Percentiles rank a stretch among this genome's conserved stretches.
Conservation (phyloP, 2,329 filamentous ascomycete genomes). For the Chalaropsis thielavioides region DNA sequence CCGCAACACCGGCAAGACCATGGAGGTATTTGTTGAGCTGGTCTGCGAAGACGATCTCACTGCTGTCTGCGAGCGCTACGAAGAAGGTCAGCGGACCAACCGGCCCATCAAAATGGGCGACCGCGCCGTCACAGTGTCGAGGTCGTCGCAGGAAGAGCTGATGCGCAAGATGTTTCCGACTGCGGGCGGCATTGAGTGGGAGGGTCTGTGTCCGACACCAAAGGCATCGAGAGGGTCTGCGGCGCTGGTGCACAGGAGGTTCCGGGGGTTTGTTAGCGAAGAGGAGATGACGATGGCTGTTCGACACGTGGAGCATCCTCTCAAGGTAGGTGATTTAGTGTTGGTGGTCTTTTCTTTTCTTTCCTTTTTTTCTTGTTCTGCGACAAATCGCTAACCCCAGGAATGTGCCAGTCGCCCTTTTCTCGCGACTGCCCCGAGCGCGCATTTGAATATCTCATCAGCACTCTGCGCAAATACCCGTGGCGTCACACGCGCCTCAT, state of each 20-base stretch:
- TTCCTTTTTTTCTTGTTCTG: too few species aligned
- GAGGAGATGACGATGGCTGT: conserved; percentile 51
- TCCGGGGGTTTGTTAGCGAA: conserved; percentile 44
- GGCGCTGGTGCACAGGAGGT: conserved; percentile 27
- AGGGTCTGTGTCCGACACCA: conserved; percentile 29
- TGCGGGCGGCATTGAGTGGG: conserved; percentile 42
- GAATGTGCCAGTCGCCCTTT: conserved; percentile 38
- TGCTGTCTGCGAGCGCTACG: conserved; percentile 35
- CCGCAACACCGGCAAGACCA: conserved; percentile 45
- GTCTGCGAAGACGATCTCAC: conserved; percentile 37
- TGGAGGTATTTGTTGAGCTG: conserved; percentile 48
- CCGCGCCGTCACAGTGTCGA: conserved; percentile 41
- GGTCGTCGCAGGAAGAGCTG: conserved; percentile 41
- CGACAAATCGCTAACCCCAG: conserved; percentile 10
- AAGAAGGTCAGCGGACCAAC: conserved; percentile 25
- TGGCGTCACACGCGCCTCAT: conserved; percentile 45
- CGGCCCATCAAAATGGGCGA: conserved; percentile 39
- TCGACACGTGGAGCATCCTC: conserved; percentile 47
- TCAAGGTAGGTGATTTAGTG: too few species aligned
- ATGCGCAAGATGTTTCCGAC: conserved; percentile 50
- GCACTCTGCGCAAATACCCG: conserved; percentile 46
- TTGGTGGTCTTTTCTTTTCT: conserved; percentile 24
- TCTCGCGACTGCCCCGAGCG: conserved; percentile 47
- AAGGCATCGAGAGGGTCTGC: conserved; percentile 23
- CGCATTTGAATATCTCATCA: conserved; percentile 51